These are phyloP conservation scores for Aphanomyces invadans DNA, from an alignment of 352 stramenopile species.

Conservation along the genomic window DNA sequence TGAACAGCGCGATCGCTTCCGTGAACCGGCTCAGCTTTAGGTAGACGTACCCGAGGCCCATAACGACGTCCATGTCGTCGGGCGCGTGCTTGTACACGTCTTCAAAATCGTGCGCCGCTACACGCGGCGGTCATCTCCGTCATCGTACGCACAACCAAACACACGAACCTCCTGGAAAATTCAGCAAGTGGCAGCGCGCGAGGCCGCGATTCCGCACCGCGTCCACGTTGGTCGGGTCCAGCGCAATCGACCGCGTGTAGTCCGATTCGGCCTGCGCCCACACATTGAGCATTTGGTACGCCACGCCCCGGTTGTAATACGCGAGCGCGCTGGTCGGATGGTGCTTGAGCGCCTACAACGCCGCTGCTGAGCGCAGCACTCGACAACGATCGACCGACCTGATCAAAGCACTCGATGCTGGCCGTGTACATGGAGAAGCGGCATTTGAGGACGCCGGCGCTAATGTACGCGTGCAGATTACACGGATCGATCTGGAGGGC, in stretches of 20 bases:
- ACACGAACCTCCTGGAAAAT: conserved; percentile 35
- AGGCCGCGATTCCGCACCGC: conserved; percentile 62
- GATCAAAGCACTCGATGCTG: conserved; percentile 62
- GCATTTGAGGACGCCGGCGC: conserved; percentile 66
- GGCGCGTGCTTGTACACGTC: conserved; percentile 54
- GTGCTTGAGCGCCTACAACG: conserved; percentile 35
- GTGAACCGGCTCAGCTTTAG: conserved; percentile 64
- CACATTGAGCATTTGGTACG: conserved; percentile 62
- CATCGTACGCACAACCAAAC: background rate
- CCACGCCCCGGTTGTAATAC: conserved; percentile 60
- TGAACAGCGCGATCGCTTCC: conserved; percentile 50
- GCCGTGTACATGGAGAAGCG: conserved; percentile 55
- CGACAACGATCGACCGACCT: conserved; percentile 13
- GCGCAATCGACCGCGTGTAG: conserved; percentile 44
- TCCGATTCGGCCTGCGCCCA: conserved; percentile 55
- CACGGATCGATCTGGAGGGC: conserved; percentile 46
- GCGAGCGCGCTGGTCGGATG: conserved; percentile 34
- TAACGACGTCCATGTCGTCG: conserved; percentile 63
- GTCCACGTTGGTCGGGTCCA: conserved; percentile 40
- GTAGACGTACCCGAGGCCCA: conserved; percentile 52
- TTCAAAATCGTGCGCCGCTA: conserved; percentile 53
- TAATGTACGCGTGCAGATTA: conserved; percentile 46
- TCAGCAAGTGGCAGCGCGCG: conserved; percentile 41
- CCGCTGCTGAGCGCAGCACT: background rate
- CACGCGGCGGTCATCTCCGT: background rate